These are phyloP conservation scores for Paramecium sonneborni DNA, from an alignment of 73 alveolate genomes.

Conservation along the genomic window DNA sequence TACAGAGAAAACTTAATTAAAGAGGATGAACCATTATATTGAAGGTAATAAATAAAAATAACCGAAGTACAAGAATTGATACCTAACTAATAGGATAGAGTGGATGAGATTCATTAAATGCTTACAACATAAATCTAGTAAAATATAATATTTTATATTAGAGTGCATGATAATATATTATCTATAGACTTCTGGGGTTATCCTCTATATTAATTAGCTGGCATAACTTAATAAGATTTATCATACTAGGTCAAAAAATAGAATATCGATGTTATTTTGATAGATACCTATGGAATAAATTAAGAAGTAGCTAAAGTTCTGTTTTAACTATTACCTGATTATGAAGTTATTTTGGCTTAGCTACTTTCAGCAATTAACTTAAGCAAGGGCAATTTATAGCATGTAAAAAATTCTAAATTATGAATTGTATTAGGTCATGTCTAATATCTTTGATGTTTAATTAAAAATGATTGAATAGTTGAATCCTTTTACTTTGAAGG, in stretches of 20 bases:
- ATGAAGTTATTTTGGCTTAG: neutral
- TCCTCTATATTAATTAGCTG: neutral
- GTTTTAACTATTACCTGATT: neutral
- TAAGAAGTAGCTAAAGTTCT: neutral
- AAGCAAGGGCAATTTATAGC: neutral
- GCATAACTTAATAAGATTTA: neutral
- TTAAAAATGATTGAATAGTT: neutral
- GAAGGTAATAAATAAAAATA: neutral
- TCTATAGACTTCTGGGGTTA: neutral
- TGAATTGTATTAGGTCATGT: neutral
- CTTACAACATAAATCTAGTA: neutral
- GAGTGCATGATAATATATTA: neutral
- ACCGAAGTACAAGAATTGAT: neutral
- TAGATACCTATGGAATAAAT: conserved; percentile 30
- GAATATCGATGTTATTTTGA: neutral
- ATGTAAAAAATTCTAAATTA: neutral
- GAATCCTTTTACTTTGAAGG: neutral
- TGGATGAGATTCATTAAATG: neutral
- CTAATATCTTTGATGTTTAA: neutral
- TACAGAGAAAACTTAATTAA: neutral
- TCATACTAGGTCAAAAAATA: neutral
- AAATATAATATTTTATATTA: neutral
- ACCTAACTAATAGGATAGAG: conserved; percentile 1
- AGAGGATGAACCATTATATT: neutral
- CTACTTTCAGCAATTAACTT: neutral